Base-by-base conservation (phyloP, 1,284 basidiomycete genomes). In the Marasmius oreades region DNA sequence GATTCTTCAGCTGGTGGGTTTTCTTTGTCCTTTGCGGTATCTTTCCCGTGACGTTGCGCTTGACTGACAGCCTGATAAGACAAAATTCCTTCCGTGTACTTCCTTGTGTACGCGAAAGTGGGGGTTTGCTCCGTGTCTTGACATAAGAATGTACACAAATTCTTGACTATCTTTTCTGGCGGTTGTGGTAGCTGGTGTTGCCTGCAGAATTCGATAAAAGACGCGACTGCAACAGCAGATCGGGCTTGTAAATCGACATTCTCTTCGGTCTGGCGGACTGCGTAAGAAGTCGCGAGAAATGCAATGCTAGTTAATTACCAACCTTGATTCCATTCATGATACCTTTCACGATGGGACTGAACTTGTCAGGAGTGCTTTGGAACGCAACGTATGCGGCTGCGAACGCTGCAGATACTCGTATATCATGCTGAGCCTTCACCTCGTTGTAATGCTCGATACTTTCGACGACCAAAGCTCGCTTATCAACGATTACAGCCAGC, bases 271-370 rank as follows among this genome's bases (percentile, higher is more conserved):
- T 96, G 52, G 44, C 14, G 43, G 39, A 24, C 26, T 63, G 34
- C 65, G 48, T 67, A 46, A 52, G 7, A 16, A 53, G 12, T 26
- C 31, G 18, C 37, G 33, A 7, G 31, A 51, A 16, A 2, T 31
- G 34, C 28, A 11, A 52, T 47, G 47, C 28, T 46, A 5, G 8
- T 51, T 33, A 5, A 24, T n/a, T 28, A 58, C 78, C 53, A 51
- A 91, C 93, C 83, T 98, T 99, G 76, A 99, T 90, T 36, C 94
- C 93, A 62, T 96, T 97, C 91, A 98, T 99, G 62, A 99, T 87
- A 37, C 93, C 94, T 71, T 97, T 94, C 53, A 99, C 95, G 46
- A 99, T 87, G 0, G 92, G 96, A 62, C 94, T 98, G 60, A 99
- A 88, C 75, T 98, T 99, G 61, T 93, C 85, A 0, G 95, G 95